A percentile compares a stretch with the other conserved stretches of the same genome.
Evolutionary conservation across 2,329 filamentous ascomycete species (phyloP).

Genomic region (Sporothrix euskadiensis): DNA sequence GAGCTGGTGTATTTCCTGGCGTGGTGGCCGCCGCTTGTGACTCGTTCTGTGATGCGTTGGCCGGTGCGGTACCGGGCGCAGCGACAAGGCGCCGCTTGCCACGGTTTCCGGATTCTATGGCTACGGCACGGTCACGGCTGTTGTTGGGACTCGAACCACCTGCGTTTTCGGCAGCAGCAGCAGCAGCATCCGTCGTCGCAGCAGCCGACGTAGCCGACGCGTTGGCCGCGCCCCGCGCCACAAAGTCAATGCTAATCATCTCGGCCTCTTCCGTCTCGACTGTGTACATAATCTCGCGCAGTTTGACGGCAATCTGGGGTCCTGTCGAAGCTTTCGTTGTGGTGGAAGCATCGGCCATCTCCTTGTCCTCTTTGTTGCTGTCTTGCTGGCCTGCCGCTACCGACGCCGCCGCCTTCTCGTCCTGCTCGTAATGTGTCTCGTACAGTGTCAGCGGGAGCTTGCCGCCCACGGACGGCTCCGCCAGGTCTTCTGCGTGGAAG

Average conservation of each 20-base stretch:
- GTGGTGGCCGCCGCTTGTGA: neutral
- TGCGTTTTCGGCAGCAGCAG: neutral
- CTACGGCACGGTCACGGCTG: constrained; percentile 32
- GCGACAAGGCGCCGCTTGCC: constrained; percentile 48
- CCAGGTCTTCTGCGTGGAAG: constrained; percentile 70
- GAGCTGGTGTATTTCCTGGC: neutral
- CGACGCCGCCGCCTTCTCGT: constrained; percentile 35
- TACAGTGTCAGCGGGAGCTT: constrained; percentile 90
- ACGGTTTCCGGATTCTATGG: constrained; percentile 32
- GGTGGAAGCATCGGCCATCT: constrained; percentile 55
- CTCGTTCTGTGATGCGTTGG: neutral
- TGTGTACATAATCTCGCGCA: constrained; percentile 79
- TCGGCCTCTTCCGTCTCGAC: constrained; percentile 94
- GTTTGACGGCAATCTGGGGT: constrained; percentile 63
- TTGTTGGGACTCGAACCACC: neutral
- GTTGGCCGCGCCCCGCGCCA: constrained; percentile 80
- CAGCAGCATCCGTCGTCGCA: constrained; percentile 40
- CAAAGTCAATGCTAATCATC: constrained; percentile 95
- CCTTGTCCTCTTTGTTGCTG: constrained; percentile 58
- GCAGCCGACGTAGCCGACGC: constrained; percentile 58
- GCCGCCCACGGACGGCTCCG: constrained; percentile 62
- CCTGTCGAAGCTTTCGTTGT: constrained; percentile 40
- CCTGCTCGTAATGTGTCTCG: constrained; percentile 77
- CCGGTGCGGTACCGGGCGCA: constrained; percentile 30
- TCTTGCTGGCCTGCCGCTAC: constrained; percentile 2